phyloP scores from a whole-genome alignment of 495 filamentous ascomycete species.

The Tuber umbilicatum region DNA sequence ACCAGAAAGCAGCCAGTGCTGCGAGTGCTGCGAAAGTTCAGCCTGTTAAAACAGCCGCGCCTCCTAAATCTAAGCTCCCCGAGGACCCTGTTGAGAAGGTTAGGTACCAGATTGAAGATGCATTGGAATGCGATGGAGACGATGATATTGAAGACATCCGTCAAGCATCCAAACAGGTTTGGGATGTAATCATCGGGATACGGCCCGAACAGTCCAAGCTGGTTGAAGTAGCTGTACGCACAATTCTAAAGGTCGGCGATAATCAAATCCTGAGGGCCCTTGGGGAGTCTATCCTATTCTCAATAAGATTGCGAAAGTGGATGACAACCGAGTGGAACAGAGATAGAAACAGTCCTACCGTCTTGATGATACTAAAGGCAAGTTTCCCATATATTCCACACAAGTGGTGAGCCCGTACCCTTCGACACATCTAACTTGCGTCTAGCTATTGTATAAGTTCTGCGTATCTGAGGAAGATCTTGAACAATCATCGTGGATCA shows the following conservation, averaged over 20 bases:
- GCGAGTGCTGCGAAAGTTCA: conserved; percentile 12
- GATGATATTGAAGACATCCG: conserved; percentile 41
- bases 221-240: conserved; percentile 34
- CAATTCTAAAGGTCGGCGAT: conserved; percentile 39
- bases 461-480: conserved; percentile 37
- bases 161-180: conserved; percentile 36
- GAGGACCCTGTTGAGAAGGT: conserved; percentile 35
- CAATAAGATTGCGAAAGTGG: conserved; percentile 39
- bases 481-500: conserved; percentile 39
- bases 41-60: conserved; percentile 7
- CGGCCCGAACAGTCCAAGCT: conserved; percentile 30
- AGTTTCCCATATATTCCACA: conserved; percentile 10
- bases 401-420: background rate
- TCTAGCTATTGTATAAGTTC: conserved; percentile 36
- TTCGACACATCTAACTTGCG: conserved; percentile 19
- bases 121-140: conserved; percentile 24
- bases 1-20: conserved; percentile 9
- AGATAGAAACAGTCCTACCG: conserved; percentile 30
- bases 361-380: conserved; percentile 37
- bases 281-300: conserved; percentile 38
- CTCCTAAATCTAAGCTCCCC: conserved; percentile 29
- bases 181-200: conserved; percentile 36
- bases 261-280: conserved; percentile 34
- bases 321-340: conserved; percentile 40
- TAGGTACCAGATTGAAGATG: conserved; percentile 33